phyloP scores from a whole-genome alignment of 495 filamentous ascomycete species.

The Pyrenopolyporus hunteri region DNA sequence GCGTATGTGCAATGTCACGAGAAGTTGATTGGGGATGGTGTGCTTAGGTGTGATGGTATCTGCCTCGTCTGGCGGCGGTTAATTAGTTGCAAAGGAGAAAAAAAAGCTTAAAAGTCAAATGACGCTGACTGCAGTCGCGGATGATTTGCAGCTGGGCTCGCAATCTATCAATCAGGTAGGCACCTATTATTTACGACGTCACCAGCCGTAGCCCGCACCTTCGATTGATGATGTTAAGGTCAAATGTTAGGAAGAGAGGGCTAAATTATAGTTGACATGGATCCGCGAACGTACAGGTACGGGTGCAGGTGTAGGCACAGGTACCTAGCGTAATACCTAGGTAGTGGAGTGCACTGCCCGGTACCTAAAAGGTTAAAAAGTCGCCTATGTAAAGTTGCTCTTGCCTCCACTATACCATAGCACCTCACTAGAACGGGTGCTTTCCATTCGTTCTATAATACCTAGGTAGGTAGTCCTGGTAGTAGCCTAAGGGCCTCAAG shows the following conservation, averaged over 20 bases:
- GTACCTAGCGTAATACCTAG: too few species aligned
- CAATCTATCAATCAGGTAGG: neutral
- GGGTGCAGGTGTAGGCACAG: too few species aligned
- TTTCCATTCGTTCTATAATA: conserved; percentile 14
- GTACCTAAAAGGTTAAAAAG: too few species aligned
- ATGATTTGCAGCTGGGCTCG: conserved; percentile 4
- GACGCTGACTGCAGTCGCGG: conserved; percentile 28
- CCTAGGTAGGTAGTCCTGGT: neutral
- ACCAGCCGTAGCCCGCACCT: conserved; percentile 14
- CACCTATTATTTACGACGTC: conserved; percentile 17
- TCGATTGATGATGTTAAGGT: too few species aligned
- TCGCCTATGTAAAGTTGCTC: too few species aligned
- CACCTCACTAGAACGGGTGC: neutral
- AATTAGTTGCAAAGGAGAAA: conserved; percentile 14
- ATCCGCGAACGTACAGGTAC: too few species aligned
- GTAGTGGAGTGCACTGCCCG: too few species aligned
- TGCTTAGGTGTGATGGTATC: conserved; percentile 26
- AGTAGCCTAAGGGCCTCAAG: too few species aligned
- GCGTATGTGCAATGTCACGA: conserved; percentile 38
- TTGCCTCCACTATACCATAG: conserved; percentile 12
- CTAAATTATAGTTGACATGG: too few species aligned
- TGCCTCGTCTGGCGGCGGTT: neutral
- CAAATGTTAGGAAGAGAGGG: too few species aligned
- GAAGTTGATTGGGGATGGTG: conserved; percentile 36
- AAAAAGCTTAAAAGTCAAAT: conserved; percentile 34